phyloP scores from a whole-genome alignment of 306 rosid genomes.

The Vigna angularis region DNA sequence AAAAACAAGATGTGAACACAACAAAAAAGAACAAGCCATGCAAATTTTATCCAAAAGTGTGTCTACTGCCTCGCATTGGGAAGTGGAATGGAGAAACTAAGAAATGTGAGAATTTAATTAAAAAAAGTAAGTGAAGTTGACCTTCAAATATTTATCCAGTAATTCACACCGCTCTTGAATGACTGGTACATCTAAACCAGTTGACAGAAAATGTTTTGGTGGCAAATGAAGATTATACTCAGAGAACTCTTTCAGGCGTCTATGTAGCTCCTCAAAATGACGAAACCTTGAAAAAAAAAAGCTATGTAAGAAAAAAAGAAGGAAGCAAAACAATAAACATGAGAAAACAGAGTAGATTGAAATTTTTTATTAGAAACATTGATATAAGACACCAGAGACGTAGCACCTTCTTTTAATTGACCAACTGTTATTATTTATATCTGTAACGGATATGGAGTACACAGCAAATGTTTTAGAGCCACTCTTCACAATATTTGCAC shows the following conservation, averaged over 20 bases:
- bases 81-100: conserved; percentile 17
- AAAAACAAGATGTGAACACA: conserved; percentile 24
- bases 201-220: conserved; percentile 95
- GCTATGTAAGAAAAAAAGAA: conserved; percentile 18
- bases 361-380: conserved; percentile 35
- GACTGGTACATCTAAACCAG: conserved; percentile 86
- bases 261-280: conserved; percentile 98
- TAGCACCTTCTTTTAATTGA: conserved; percentile 94
- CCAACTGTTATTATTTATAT: conserved; percentile 92
- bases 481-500: conserved; percentile 98
- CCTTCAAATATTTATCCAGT: conserved; percentile 92
- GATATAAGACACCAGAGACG: conserved; percentile 37
- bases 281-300: conserved; percentile 71
- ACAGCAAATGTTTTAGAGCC: conserved; percentile 94
- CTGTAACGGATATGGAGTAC: conserved; percentile 89
- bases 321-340: conserved; percentile 7
- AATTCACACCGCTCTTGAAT: conserved; percentile 87
- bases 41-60: conserved; percentile 19
- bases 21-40: conserved; percentile 17
- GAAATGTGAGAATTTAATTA: conserved; percentile 22
- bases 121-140: conserved; percentile 42
- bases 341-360: conserved; percentile 26
- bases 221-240: conserved; percentile 96
- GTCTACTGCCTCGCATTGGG: conserved; percentile 32
- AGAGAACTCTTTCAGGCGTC: conserved; percentile 88